Evolutionary conservation across 192 early-diverging fungal genomes (phyloP).

Genomic region (Gamsiella multidivaricata): DNA sequence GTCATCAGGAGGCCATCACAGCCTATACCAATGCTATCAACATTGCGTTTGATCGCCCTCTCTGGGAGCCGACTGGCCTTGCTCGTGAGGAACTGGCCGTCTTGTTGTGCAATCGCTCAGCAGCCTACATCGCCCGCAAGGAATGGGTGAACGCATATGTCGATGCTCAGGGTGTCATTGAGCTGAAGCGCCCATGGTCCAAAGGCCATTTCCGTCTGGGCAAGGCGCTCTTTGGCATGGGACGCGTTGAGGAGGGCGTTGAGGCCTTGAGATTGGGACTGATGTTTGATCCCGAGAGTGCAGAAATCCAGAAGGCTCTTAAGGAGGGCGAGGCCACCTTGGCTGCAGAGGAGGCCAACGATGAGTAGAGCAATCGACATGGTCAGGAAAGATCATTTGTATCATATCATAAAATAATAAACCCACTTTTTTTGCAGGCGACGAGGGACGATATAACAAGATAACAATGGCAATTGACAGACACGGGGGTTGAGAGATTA

Average conservation of each 20-base stretch:
- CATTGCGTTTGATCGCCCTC: slow-evolving; percentile 74
- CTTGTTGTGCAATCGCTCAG: slow-evolving; percentile 73
- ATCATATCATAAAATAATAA: too few relatives aligned
- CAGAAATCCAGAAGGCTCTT: slow-evolving; percentile 82
- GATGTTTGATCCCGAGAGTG: slow-evolving; percentile 76
- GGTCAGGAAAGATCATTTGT: not conserved
- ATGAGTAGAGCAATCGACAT: slow-evolving; percentile 7
- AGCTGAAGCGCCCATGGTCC: slow-evolving; percentile 75
- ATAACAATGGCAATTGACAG: too few relatives aligned
- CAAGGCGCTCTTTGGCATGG: slow-evolving; percentile 86
- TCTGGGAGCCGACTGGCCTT: slow-evolving; percentile 78
- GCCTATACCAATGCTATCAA: slow-evolving; percentile 92
- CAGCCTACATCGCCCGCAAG: slow-evolving; percentile 71
- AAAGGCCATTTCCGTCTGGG: slow-evolving; percentile 85
- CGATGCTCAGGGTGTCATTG: slow-evolving; percentile 74
- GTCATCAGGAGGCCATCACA: slow-evolving; percentile 84
- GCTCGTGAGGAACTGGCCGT: slow-evolving; percentile 74
- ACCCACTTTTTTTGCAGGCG: too few relatives aligned
- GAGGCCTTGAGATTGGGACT: slow-evolving; percentile 85
- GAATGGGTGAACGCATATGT: slow-evolving; percentile 77
- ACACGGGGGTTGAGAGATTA: too few relatives aligned
- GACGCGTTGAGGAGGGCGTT: slow-evolving; percentile 80
- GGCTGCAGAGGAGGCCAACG: slow-evolving; percentile 10
- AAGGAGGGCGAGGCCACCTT: slow-evolving; percentile 62
- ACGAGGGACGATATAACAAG: too few relatives aligned